Evolutionary conservation across 805 yeast genomes (phyloP), one percentile per base, ranked within the genome.

Genomic region (Phaffomyces opuntiae): DNA sequence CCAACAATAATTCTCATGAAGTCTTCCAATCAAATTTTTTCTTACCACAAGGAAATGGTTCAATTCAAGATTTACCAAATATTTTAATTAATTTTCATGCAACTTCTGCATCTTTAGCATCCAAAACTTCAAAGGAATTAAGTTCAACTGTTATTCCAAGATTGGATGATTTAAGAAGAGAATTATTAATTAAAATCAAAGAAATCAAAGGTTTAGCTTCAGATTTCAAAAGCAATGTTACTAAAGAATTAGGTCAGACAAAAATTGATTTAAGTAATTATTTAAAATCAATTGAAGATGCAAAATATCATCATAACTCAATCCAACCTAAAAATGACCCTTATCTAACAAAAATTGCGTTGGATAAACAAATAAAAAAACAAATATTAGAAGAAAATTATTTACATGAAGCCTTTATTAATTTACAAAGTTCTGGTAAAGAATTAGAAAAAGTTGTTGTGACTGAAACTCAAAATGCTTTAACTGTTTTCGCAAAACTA

Each of bases 371-470:
- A 63, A 77, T 93, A 57, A 81, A 76, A 55, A 77, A 75, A 53
- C 96, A 88, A 62, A 64, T 91, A 39, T 73, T 74, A 17, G 96
- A 88, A 64, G 97, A 91, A 63, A 84, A 83, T 64, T 84, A 81
- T 57, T 70, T 91, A 40, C 87, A 88, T 59, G 96, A 90, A 62
- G 96, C 97, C 0, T 91, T 77, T 62, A 72, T 81, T 53, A 90
- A 91, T 64, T 73, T 90, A 53, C 96, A 91, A 68, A 78, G 79
- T 34, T 83, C 96, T 1, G 96, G 96, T 42, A 81, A 82, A 47
- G 93, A 89, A 60, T 74, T 93, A 51, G 99, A 85, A 62, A 81
- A 85, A 56, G 91, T 88, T 49, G 93, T 93, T 21, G 87, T 84
- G 33, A 72, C 80, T 62, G 96, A 90, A 62, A 72, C 93, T 46